phyloP scores from a whole-genome alignment of 306 rosid species.

The Glycine latifolia region DNA sequence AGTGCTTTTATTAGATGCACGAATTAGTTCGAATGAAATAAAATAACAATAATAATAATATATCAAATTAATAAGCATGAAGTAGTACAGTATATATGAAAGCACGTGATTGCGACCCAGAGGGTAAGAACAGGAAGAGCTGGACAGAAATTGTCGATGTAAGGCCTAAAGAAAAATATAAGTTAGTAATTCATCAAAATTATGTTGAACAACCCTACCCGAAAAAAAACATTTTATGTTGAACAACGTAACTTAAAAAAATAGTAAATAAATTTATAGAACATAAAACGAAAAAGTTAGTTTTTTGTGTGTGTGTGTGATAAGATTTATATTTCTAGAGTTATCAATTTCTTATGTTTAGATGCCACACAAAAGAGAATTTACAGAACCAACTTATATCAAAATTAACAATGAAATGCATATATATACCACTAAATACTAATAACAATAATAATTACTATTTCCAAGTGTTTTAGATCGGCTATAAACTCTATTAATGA shows the following conservation, averaged over 20 bases:
- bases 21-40: constrained; percentile 30
- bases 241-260: neutral
- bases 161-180: neutral
- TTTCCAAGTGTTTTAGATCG: too few relatives aligned
- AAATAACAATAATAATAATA: neutral
- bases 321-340: neutral
- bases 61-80: constrained; percentile 29
- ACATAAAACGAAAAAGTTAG: neutral
- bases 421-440: too few relatives aligned
- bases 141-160: constrained; percentile 21
- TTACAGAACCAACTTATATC: neutral
- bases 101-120: constrained; percentile 32
- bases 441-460: too few relatives aligned
- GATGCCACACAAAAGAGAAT: neutral
- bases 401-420: neutral
- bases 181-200: neutral
- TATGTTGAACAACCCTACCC: neutral
- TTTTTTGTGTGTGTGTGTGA: neutral
- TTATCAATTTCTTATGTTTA: neutral
- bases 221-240: too few relatives aligned
- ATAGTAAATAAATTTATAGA: neutral
- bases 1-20: constrained; percentile 30
- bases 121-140: neutral
- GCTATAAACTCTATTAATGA: too few relatives aligned
- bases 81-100: constrained; percentile 26